Percentiles rank a stretch among this genome's conserved stretches.
Conservation (phyloP, 352 stramenopile genomes). For the Thraustochytrium sp. region DNA sequence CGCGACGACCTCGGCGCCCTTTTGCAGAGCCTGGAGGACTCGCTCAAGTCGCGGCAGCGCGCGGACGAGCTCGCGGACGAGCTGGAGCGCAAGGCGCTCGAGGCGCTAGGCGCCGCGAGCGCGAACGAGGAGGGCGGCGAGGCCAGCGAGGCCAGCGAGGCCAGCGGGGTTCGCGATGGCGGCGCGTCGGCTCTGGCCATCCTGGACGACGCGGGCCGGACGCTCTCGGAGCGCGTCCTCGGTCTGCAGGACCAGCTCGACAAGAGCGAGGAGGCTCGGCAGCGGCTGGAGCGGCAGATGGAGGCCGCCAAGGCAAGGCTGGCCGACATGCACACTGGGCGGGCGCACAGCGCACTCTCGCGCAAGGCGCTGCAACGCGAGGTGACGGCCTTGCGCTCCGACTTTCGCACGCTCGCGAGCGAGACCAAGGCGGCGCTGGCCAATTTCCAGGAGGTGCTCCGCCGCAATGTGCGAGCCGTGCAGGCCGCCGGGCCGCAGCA, state of each 20-base stretch:
- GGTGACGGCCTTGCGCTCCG: not conserved
- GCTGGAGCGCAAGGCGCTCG: not conserved
- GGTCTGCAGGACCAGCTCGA: not conserved
- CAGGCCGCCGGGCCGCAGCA: not conserved
- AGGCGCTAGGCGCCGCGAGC: not conserved
- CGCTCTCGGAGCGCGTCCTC: not conserved
- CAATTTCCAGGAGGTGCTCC: slow-evolving; percentile 23
- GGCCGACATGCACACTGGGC: not conserved
- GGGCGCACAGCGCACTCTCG: not conserved
- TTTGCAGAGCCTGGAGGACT: not conserved
- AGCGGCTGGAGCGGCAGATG: not conserved
- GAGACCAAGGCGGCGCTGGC: not conserved
- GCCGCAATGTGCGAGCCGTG: not conserved
- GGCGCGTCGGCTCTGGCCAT: not conserved
- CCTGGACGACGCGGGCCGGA: not conserved
- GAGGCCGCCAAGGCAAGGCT: not conserved
- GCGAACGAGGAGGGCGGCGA: not conserved
- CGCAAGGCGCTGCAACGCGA: not conserved
- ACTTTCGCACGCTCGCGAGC: not conserved
- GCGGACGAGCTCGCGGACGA: not conserved
- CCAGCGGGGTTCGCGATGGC: not conserved
- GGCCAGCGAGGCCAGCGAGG: not conserved
- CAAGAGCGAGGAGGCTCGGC: not conserved
- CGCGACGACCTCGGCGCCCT: not conserved
- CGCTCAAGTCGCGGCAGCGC: not conserved